Evolutionary conservation across 2,329 filamentous ascomycete genomes (phyloP).

Genomic region (Aspergillus fijiensis): DNA sequence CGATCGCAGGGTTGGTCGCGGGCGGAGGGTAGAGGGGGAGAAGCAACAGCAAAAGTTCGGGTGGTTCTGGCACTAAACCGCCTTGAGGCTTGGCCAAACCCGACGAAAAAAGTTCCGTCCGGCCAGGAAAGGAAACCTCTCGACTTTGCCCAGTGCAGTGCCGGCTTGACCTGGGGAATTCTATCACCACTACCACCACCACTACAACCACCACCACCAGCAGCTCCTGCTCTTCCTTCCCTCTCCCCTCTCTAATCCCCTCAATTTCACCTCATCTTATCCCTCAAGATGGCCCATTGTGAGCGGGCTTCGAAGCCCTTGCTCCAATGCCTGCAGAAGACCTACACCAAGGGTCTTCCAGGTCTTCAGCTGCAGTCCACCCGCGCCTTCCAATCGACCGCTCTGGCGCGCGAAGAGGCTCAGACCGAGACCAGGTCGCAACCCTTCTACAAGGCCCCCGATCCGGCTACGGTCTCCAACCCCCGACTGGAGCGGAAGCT

Average conservation of each 20-base stretch:
- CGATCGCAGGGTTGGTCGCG: neutral
- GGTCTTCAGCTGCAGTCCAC: constrained; percentile 37
- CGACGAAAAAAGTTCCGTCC: constrained; percentile 41
- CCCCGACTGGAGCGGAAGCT: constrained; percentile 66
- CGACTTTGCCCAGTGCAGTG: constrained; percentile 3
- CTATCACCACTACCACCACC: constrained; percentile 20
- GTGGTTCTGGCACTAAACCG: constrained; percentile 29
- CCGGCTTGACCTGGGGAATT: constrained; percentile 1
- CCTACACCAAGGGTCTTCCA: constrained; percentile 34
- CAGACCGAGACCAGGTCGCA: constrained; percentile 41
- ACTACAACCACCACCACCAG: constrained; percentile 18
- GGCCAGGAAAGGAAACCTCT: constrained; percentile 17
- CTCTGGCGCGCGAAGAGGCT: constrained; percentile 44
- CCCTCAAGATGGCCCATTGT: constrained; percentile 40
- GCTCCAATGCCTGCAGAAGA: constrained; percentile 43
- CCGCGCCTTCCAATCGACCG: constrained; percentile 52
- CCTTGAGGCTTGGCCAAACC: constrained; percentile 33
- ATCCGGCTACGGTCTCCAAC: constrained; percentile 68
- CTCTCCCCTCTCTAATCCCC: constrained; percentile 12
- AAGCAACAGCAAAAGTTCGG: constrained; percentile 35
- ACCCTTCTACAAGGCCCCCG: constrained; percentile 47
- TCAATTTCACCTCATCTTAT: neutral
- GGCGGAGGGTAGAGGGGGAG: constrained; percentile 10
- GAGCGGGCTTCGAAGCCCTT: constrained; percentile 45
- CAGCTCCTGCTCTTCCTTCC: constrained; percentile 20